These are phyloP conservation scores for Ganoderma lucidum DNA, from an alignment of 1,284 basidiomycete genomes.

Conservation along the genomic window DNA sequence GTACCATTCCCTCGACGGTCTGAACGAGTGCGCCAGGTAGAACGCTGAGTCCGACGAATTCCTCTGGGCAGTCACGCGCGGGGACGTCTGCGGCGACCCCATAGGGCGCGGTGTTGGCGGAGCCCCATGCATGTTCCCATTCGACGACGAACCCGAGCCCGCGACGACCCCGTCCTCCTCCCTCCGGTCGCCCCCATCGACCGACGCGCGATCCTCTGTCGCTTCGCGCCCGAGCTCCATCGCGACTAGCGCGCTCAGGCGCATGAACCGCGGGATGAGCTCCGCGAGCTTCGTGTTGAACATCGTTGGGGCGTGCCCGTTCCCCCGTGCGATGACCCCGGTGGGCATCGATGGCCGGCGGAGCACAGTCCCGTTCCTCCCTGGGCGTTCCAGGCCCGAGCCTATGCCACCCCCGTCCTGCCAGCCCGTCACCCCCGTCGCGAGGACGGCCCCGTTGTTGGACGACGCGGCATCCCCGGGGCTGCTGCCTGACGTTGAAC, in stretches of 20 bases:
- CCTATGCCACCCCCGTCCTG: constrained; percentile 76
- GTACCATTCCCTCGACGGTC: constrained; percentile 82
- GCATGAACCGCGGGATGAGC: constrained; percentile 75
- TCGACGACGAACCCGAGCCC: constrained; percentile 5
- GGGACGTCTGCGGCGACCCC: constrained; percentile 38
- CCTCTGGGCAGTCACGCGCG: constrained; percentile 34
- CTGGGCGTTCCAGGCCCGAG: constrained; percentile 65
- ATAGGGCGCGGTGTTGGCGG: constrained; percentile 28
- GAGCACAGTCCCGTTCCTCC: constrained; percentile 60
- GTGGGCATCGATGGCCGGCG: constrained; percentile 49
- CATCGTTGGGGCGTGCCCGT: constrained; percentile 42
- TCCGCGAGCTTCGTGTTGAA: constrained; percentile 72
- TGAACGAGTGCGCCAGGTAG: constrained; percentile 50
- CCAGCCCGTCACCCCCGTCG: constrained; percentile 71
- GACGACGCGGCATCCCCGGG: constrained; percentile 32
- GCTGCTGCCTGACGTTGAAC: constrained; percentile 36
- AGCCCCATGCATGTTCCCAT: neutral
- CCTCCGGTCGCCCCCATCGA: constrained; percentile 46
- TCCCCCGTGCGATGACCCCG: constrained; percentile 12
- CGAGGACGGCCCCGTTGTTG: constrained; percentile 36
- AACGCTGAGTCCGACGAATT: constrained; percentile 45
- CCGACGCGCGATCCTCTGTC: constrained; percentile 44
- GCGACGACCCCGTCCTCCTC: constrained; percentile 29
- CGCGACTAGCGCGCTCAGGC: constrained; percentile 77
- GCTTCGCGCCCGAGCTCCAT: constrained; percentile 74